Evolutionary conservation across 768 basidiomycete genomes (phyloP), one percentile per base, ranked within the genome.

Genomic region (Podaxis pistillaris): DNA sequence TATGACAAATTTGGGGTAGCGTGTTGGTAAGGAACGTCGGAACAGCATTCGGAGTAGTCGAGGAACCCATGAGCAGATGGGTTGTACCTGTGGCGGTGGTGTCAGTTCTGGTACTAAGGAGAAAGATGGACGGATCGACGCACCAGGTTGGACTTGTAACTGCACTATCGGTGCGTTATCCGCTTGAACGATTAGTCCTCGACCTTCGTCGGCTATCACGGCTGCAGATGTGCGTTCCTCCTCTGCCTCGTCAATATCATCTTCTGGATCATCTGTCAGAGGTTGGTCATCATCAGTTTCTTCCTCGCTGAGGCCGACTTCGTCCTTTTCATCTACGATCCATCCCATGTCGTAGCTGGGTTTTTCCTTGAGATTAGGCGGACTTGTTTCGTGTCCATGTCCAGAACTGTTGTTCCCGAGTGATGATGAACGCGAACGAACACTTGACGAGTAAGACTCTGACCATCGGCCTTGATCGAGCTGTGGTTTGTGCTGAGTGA

Each of bases 1-100:
- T 88, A 56, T 82, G 78, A 50, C 83, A 81, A 63, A 96, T 91
- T 64, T 85, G 83, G 26, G 93, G 92, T 2, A 98, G 77, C 6
- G 81, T 80, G 57, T 72, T 78, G 11, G 86, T 81, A 60, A 98
- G 81, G 72, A 96, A 93, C 2, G 83, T 69, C 19, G 92, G 89
- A 61, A 98, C 83, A 56, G 83, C 85, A 68, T 88, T 91, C 40
- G 91, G 92, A 2, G 88, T 91, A 63, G 76, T 80, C 1, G 89
- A 91, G 19, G 88, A 88, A n/a, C 91, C 88, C 44, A 99, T 84
- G 33, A 98, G 82, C 53, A 99, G 83, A 81, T 99, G 96, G 0
- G 96, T 99, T 19, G 94, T 94, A 17, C 90, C 96, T 98, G 69
- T 28, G 55, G 62, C 60, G 57, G 60, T 26, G 12, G 64, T 30